A percentile compares a stretch with the other conserved stretches of the same genome.
phyloP scores from a whole-genome alignment of 2,329 filamentous ascomycete genomes.

The Sporothrix pseudoabietina region DNA sequence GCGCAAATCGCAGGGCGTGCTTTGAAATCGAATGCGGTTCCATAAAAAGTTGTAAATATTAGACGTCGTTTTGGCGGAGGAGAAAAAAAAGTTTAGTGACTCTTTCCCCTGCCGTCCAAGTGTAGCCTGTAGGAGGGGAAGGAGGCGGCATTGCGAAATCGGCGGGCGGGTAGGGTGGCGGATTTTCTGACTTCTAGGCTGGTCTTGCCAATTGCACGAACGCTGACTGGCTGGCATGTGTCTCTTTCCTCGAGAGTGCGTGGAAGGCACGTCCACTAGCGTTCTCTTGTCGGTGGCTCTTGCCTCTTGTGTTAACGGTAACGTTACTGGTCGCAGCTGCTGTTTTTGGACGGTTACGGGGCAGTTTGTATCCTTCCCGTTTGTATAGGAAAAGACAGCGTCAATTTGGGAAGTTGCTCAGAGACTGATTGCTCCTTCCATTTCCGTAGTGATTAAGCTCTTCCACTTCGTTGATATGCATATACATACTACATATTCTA shows the following conservation, averaged over 20 bases:
- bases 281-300: not conserved
- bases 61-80: not conserved
- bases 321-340: conserved; percentile 15
- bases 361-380: not conserved
- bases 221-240: conserved; percentile 29
- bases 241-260: not conserved
- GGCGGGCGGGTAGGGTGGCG: conserved; percentile 29
- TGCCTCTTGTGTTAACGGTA: not conserved
- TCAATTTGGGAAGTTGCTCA: not conserved
- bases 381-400: not conserved
- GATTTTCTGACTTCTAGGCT: conserved; percentile 17
- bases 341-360: conserved; percentile 7
- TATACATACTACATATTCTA: not conserved
- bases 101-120: not conserved
- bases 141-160: conserved; percentile 31
- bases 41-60: not conserved
- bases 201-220: conserved; percentile 20
- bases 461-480: not conserved
- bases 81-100: conserved; percentile 10
- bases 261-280: not conserved
- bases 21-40: conserved; percentile 30
- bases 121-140: not conserved
- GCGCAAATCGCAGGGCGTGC: conserved; percentile 23
- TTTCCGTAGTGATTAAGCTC: not conserved
- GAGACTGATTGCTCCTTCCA: not conserved